phyloP scores from a whole-genome alignment of 306 rosid species.

The Vigna hirtella region DNA sequence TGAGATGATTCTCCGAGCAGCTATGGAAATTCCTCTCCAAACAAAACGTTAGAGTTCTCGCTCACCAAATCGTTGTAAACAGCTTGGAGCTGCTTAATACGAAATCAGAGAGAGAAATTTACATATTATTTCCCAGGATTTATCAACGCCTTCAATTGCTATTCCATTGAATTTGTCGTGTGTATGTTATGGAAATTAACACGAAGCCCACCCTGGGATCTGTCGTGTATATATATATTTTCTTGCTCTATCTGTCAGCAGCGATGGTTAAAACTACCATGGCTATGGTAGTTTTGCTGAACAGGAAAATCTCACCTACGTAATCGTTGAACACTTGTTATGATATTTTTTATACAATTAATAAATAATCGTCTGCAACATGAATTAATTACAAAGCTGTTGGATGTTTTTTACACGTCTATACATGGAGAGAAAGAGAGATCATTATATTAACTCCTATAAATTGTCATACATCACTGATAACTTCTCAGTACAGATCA shows the following conservation, averaged over 20 bases:
- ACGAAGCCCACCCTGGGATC: neutral
- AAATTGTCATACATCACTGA: no score
- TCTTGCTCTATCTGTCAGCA: neutral
- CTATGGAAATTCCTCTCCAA: slow-evolving; percentile 30
- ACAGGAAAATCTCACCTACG: neutral
- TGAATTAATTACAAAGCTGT: no score
- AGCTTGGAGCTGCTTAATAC: neutral
- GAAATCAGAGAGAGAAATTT: neutral
- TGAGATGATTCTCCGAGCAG: slow-evolving; percentile 48
- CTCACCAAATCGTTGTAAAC: neutral
- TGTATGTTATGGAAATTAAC: neutral
- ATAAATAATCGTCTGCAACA: no score
- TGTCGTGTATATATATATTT: neutral
- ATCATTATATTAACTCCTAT: no score
- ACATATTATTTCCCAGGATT: neutral
- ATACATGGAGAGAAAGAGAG: no score
- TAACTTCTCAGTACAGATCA: no score
- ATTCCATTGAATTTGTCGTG: neutral
- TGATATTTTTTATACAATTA: no score
- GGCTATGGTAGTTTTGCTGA: neutral
- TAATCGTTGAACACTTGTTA: no score
- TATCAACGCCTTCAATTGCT: neutral
- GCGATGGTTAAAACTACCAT: neutral
- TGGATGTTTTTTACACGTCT: no score
- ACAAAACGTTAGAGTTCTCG: neutral